Conservation (phyloP, 805 yeast genomes). For the Saturnispora kantuleensis region DNA sequence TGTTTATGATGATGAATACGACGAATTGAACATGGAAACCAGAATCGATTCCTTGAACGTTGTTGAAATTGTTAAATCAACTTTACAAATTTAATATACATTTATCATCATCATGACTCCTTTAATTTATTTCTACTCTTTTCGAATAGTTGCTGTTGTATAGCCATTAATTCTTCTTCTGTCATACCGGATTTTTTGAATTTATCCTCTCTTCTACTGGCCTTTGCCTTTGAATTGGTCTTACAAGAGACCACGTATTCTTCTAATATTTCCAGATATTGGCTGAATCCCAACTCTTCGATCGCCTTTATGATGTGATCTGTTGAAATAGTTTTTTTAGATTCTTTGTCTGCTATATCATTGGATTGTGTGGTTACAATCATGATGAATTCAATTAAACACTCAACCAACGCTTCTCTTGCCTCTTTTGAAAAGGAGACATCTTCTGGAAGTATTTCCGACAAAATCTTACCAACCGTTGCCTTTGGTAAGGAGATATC, state of each 20-base stretch:
- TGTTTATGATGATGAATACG: constrained; percentile 20
- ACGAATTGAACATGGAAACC: constrained; percentile 25
- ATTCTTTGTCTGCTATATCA: constrained; percentile 92
- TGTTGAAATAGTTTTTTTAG: constrained; percentile 92
- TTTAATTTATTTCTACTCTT: constrained; percentile 29
- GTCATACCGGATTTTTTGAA: constrained; percentile 86
- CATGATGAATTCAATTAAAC: constrained; percentile 94
- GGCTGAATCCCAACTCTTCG: constrained; percentile 75
- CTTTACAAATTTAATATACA: constrained; percentile 11
- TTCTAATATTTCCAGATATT: constrained; percentile 73
- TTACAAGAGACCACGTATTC: constrained; percentile 78
- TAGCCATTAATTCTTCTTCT: constrained; percentile 84
- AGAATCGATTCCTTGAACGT: constrained; percentile 25
- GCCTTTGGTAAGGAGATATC: constrained; percentile 44
- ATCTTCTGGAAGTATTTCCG: constrained; percentile 85
- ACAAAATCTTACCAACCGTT: constrained; percentile 88
- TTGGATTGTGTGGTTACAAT: constrained; percentile 86
- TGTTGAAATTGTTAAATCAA: constrained; percentile 23
- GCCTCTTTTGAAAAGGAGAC: constrained; percentile 86
- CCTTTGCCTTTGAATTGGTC: constrained; percentile 79
- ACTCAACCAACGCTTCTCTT: constrained; percentile 88
- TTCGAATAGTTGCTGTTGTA: constrained; percentile 88
- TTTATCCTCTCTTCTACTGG: constrained; percentile 74
- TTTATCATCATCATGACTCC: constrained; percentile 2
- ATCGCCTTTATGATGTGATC: constrained; percentile 92